Evolutionary conservation across 2,329 filamentous ascomycete genomes (phyloP).

Genomic region (Onygena corvina): DNA sequence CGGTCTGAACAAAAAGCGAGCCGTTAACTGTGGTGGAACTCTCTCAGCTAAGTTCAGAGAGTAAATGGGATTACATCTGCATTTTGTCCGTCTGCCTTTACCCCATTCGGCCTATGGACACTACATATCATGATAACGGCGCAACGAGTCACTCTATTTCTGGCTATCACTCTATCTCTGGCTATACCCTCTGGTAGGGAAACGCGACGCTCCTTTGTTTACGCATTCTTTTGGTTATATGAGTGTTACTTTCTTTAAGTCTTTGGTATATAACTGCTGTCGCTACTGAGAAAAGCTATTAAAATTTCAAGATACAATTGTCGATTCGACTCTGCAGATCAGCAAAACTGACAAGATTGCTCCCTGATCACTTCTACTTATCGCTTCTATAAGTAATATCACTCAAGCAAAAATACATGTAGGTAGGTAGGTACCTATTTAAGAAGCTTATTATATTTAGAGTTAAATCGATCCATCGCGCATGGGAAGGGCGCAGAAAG

Average conservation of each 20-base stretch:
- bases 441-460: too few relatives aligned
- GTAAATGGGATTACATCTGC: background rate
- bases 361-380: too few relatives aligned
- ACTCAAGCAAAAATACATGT: too few relatives aligned
- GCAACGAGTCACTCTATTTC: background rate
- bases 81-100: background rate
- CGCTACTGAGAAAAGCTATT: too few relatives aligned
- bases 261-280: background rate
- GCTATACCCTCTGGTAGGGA: background rate
- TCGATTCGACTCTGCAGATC: too few relatives aligned
- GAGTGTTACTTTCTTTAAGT: background rate
- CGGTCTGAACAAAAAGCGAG: background rate
- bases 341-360: too few relatives aligned
- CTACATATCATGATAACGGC: background rate
- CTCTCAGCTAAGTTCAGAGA: constrained; percentile 3
- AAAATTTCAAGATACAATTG: too few relatives aligned
- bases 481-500: too few relatives aligned
- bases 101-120: background rate
- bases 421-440: too few relatives aligned
- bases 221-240: background rate
- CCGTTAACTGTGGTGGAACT: background rate
- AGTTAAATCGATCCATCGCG: too few relatives aligned
- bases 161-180: background rate
- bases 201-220: background rate
- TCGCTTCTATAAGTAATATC: too few relatives aligned